Evolutionary conservation across 225 moss, liverwort and hornwort genomes (phyloP), one percentile per base, ranked within the genome.

Genomic region (Ulota crispa): DNA sequence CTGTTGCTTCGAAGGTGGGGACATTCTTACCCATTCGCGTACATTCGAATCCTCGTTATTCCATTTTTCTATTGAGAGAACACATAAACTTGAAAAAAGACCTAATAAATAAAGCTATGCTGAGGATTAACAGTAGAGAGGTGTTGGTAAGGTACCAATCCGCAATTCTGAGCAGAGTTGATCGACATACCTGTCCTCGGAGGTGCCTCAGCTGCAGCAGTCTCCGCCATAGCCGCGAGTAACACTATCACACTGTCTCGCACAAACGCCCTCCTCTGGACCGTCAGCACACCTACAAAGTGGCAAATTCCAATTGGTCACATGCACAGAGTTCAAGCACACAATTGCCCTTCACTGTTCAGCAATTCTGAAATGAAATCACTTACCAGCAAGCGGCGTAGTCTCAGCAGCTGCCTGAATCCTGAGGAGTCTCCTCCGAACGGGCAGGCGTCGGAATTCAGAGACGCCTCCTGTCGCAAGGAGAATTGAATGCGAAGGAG

Each of bases 171-270:
- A 14, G 13, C 26, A 50, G 10, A 72, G 52, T 15, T 9, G 16
- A 83, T 45, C 13, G 20, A n/a, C 63, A 20, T 76, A 83, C 83
- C 81, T 85, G 60, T 81, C 63, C 57, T 70, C 7, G 73, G 20
- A 68, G 79, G 43, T 64, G 63, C 72, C 78, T 37, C 70, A 24
- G 84, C 77, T 42, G 68, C 75, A 47, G 82, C 7, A 47, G 80
- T 78, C 31, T 86, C 84, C 72, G 84, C 84, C 88, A 90, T 90
- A 65, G 84, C 90, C 82, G 84, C 86, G 4, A 88, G 21, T 31
- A 75, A 59, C 57, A 84, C 81, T 24, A 89, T 30, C 45, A 67
- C 69, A 71, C 82, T 9, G 82, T 78, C 82, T 47, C 83, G 41
- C 47, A 90, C 73, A 66, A 88, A 88, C 59, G 72, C 73, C 82